A percentile compares a stretch with the other conserved stretches of the same genome.
Evolutionary conservation across 73 alveolate species (phyloP).

Genomic region (Stentor roeselii): DNA sequence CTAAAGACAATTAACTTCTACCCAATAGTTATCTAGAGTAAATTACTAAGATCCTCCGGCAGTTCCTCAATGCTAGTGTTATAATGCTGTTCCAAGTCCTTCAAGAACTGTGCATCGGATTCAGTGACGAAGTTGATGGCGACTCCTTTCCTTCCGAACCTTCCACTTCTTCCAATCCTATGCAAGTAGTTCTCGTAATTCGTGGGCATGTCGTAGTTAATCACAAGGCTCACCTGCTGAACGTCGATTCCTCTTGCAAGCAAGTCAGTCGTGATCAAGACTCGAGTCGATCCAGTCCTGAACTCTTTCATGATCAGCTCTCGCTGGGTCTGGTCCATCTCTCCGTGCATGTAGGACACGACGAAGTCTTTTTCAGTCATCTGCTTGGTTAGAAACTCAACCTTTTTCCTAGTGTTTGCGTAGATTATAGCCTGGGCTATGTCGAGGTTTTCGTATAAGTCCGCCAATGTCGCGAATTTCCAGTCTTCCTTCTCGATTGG

Average conservation of each 20-base stretch:
- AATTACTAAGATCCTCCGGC: no score
- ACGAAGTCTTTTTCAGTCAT: conserved; percentile 86
- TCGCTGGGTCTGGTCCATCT: conserved; percentile 83
- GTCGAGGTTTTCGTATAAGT: conserved; percentile 71
- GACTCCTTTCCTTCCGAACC: no score
- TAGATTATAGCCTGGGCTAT: conserved; percentile 84
- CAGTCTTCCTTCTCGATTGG: no score
- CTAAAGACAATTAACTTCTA: no score
- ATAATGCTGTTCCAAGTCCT: no score
- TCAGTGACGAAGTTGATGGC: conserved; percentile 95
- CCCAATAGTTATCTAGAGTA: no score
- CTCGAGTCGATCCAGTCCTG: conserved; percentile 80
- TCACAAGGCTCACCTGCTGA: conserved; percentile 93
- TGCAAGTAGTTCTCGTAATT: conserved; percentile 95
- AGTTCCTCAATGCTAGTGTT: no score
- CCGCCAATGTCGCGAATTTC: no score
- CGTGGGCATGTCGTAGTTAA: conserved; percentile 90
- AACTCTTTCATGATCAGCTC: conserved; percentile 90
- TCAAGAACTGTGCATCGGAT: no score
- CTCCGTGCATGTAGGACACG: conserved; percentile 83
- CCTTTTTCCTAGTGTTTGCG: conserved; percentile 70
- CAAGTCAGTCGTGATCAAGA: no score
- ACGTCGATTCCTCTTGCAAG: conserved; percentile 93
- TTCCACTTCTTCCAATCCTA: conserved; percentile 98
- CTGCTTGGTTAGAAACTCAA: conserved; percentile 81